Evolutionary conservation across 257 asterid genomes (phyloP).

Genomic region (Solanum clarkiae): DNA sequence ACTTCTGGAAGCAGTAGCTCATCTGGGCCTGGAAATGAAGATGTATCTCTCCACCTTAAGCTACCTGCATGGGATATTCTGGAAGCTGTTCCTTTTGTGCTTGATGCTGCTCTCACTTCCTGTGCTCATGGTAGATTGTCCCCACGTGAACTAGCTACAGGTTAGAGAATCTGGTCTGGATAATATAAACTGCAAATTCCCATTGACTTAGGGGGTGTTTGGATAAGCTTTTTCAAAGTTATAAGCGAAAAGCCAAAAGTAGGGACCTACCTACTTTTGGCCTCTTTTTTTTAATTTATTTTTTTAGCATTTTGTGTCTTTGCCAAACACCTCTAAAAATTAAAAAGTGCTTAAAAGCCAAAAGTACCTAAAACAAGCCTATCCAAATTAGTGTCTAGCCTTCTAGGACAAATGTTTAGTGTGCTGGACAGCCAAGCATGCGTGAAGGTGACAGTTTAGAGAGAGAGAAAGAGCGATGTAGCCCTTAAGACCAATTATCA

Average conservation of each 20-base stretch:
- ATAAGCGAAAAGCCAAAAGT: too few species aligned
- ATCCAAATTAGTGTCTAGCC: background rate
- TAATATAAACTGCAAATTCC: background rate
- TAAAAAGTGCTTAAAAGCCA: too few species aligned
- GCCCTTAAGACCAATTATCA: background rate
- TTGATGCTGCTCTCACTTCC: slow-evolving; percentile 95
- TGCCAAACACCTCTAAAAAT: too few species aligned
- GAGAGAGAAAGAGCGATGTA: background rate
- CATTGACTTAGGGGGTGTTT: background rate
- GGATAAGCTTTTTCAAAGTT: too few species aligned
- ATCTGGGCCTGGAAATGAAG: slow-evolving; percentile 64
- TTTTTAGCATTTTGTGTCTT: too few species aligned
- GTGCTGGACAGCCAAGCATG: background rate
- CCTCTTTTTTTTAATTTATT: too few species aligned
- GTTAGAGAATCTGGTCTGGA: slow-evolving; percentile 22
- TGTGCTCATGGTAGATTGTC: slow-evolving; percentile 82
- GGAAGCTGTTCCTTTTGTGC: slow-evolving; percentile 94
- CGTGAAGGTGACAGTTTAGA: background rate
- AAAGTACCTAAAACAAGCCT: too few species aligned
- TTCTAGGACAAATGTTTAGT: background rate
- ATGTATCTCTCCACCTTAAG: slow-evolving; percentile 47
- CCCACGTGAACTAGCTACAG: slow-evolving; percentile 94
- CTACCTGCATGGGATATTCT: slow-evolving; percentile 99
- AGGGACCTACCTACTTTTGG: too few species aligned
- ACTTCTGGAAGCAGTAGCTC: slow-evolving; percentile 74